Percentiles rank a stretch among this genome's conserved stretches.
These are phyloP conservation scores for Boletellus deceptivus DNA, from an alignment of 1,284 basidiomycete genomes.

Conservation along the genomic window DNA sequence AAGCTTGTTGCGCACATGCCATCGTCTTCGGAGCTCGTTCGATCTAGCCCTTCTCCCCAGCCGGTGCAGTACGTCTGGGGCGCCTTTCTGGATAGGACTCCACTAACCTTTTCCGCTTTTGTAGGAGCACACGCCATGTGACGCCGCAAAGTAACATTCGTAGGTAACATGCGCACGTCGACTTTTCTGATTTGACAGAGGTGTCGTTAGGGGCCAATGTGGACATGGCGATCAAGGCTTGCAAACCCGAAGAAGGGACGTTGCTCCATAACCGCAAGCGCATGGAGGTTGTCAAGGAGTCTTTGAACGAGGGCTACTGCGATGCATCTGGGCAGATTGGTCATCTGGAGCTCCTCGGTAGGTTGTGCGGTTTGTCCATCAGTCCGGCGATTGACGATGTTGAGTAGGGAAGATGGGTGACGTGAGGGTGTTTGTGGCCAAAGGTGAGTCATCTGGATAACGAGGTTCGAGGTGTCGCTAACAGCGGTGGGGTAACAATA, in stretches of 20 bases:
- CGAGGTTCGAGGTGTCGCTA: too few relatives aligned
- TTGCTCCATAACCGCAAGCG: slow-evolving; percentile 62
- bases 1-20: slow-evolving; percentile 28
- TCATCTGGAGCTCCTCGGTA: slow-evolving; percentile 63
- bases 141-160: slow-evolving; percentile 64
- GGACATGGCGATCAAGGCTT: slow-evolving; percentile 76
- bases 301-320: slow-evolving; percentile 77
- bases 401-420: slow-evolving; percentile 56
- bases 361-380: slow-evolving; percentile 2
- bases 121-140: slow-evolving; percentile 34
- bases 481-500: neutral
- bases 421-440: slow-evolving; percentile 66
- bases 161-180: slow-evolving; percentile 39
- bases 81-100: neutral
- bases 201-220: slow-evolving; percentile 57
- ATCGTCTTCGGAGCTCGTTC: slow-evolving; percentile 19
- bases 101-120: neutral
- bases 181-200: neutral
- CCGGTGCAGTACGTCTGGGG: slow-evolving; percentile 18
- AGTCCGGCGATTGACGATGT: neutral
- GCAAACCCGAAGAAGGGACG: slow-evolving; percentile 64
- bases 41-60: slow-evolving; percentile 18
- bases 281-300: slow-evolving; percentile 75
- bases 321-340: slow-evolving; percentile 71
- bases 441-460: slow-evolving; percentile 44